Base-by-base conservation (phyloP, 768 basidiomycete species). In the Leccinum barrowsii region DNA sequence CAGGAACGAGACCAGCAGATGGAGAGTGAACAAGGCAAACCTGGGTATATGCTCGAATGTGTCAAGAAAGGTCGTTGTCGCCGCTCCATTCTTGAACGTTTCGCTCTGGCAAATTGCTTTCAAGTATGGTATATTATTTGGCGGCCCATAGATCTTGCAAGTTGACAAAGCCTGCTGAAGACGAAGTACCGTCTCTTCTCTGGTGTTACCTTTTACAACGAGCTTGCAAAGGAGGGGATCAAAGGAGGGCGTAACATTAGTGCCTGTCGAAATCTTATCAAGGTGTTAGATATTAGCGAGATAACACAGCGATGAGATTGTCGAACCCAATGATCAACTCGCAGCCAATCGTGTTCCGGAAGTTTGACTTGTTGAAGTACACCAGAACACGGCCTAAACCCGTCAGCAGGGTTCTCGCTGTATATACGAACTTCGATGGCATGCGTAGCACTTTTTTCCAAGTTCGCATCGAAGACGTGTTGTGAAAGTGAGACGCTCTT, bases 151-250 rank as follows among this genome's bases (percentile, higher is more conserved):
- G 1, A 89, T 75, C 59, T 77, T 73, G 35, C 74, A 76, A 21
- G 70, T 64, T 0, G 69, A 54, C 15, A 87, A 63, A 0, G 77
- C 77, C 8, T 67, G 51, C 1, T 61, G 32, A 58, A 88, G 76
- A 24, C 81, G 72, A 1, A 62, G 52, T 7, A 83, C 67, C 0
- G 83, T 82, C 54, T 81, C 76, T 4, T 74, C 67, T 35, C 86
- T 75, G 0, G 77, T 75, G 1, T 65, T 15, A 0, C 78, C 85
- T 2, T 75, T 74, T 4, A 84, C 83, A 19, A 89, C 77, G 11
- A 88, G 61, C 69, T 90, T 90, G 65, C 77, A 80, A 4, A 86
- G 72, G 0, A 86, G 74, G 1, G 84, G 82, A 56, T 86, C 85
- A 62, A 82, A 86, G 58, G 77, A 78, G 0, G 80, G 77, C 4